Percentiles rank a stretch among this genome's conserved stretches.
These are phyloP conservation scores for Aspergillus texensis DNA, from an alignment of 2,329 filamentous ascomycete genomes.

Conservation along the genomic window DNA sequence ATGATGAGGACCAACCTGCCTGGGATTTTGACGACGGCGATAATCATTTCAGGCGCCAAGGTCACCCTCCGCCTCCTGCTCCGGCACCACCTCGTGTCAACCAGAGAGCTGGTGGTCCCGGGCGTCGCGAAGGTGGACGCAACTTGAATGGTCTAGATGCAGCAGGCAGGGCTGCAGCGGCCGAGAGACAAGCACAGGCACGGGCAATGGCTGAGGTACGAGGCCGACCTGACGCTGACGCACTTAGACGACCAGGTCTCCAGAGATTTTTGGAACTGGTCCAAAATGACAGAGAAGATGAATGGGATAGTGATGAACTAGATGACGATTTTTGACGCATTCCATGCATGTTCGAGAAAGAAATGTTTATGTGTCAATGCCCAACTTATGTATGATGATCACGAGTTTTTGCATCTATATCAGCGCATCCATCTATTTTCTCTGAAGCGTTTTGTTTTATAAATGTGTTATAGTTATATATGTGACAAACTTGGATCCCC, in stretches of 20 bases:
- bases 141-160: constrained; percentile 32
- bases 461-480: not conserved
- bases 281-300: constrained; percentile 57
- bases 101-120: constrained; percentile 27
- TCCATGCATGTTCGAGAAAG: not conserved
- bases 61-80: constrained; percentile 43
- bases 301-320: constrained; percentile 62
- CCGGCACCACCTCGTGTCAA: constrained; percentile 42
- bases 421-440: constrained; percentile 6
- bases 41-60: constrained; percentile 28
- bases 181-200: constrained; percentile 42
- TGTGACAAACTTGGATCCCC: not conserved
- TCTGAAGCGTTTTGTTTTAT: not conserved
- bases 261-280: constrained; percentile 57
- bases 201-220: constrained; percentile 43
- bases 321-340: constrained; percentile 42
- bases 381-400: constrained; percentile 3
- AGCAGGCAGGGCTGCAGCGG: constrained; percentile 39
- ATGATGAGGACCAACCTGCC: constrained; percentile 31
- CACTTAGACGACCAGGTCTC: constrained; percentile 39
- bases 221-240: constrained; percentile 28
- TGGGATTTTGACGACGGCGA: constrained; percentile 30
- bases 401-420: constrained; percentile 13
- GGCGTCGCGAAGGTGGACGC: constrained; percentile 31
- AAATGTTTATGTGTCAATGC: not conserved